Evolutionary conservation across 352 stramenopile species (phyloP), one percentile per base, ranked within the genome.

Genomic region (Plasmopara viticola): DNA sequence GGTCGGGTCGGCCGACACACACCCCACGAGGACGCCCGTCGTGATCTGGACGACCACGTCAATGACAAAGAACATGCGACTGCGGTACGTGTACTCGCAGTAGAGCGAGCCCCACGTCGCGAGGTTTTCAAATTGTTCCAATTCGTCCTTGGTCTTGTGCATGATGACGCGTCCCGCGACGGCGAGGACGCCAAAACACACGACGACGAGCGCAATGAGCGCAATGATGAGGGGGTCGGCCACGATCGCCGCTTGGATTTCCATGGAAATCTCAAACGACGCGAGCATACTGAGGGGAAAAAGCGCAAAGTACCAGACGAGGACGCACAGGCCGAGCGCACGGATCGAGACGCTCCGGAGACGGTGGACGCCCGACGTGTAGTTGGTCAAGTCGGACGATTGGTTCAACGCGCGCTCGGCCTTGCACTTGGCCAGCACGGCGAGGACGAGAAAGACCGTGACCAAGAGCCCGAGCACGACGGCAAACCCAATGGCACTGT

Each of bases 211-310:
- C 7, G 67, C 53, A 4, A 76, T 55, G 41, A 86, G 51, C 6
- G 71, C 70, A 5, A 88, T 37, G 2, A 78, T 44, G 9, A 78
- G 58, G 15, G 59, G 53, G 13, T 66, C 60, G 0, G 58, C 58
- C 7, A 74, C 42, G 6, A 54, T 48, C 2, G 56, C 56, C 4
- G 68, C 48, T 34, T 75, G 53, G 10, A 78, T 63, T 58, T 86
- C 72, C 78, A 88, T 90, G 13, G 63, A 74, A 25, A 85, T 86
- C 47, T 86, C 79, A 50, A 84, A 87, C 15, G 73, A 71, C 13
- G 66, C 60, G 46, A 87, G 65, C 56, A 86, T 65, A 39, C 73
- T 83, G 30, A 89, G 53, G 17, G 80, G 80, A 20, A 76, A 86
- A 6, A 88, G 50, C 10, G 64, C 53, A 39, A 86, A 82, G 61